These are phyloP conservation scores for Triadica sebifera DNA, from an alignment of 345 rosid genomes.

Conservation along the genomic window DNA sequence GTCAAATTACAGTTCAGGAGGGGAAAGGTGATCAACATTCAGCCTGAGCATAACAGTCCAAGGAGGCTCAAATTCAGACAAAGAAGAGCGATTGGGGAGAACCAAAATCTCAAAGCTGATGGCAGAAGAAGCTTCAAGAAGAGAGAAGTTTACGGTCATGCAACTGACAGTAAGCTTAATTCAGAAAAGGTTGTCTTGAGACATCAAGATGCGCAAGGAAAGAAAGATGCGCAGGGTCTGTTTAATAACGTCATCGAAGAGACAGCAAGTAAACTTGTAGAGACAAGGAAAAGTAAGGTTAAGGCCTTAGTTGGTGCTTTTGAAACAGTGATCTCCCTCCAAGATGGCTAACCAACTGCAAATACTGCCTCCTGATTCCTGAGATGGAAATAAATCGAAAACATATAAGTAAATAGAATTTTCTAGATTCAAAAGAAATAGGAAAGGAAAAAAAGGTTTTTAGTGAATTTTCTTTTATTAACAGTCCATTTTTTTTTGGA, in stretches of 20 bases:
- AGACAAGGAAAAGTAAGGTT: slow-evolving; percentile 85
- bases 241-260: slow-evolving; percentile 91
- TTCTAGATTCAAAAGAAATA: neutral
- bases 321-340: slow-evolving; percentile 89
- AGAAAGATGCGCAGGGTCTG: slow-evolving; percentile 54
- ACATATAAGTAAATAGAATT: neutral
- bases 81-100: slow-evolving; percentile 45
- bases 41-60: slow-evolving; percentile 48
- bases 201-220: slow-evolving; percentile 62
- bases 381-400: neutral
- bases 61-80: slow-evolving; percentile 66
- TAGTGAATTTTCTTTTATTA: slow-evolving; percentile 6
- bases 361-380: slow-evolving; percentile 19
- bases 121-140: slow-evolving; percentile 44
- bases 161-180: slow-evolving; percentile 17
- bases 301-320: slow-evolving; percentile 96
- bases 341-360: slow-evolving; percentile 47
- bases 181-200: slow-evolving; percentile 58
- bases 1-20: slow-evolving; percentile 57
- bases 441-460: neutral
- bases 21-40: slow-evolving; percentile 54
- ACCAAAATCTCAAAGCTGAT: slow-evolving; percentile 34
- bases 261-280: slow-evolving; percentile 82
- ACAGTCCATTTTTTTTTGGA: slow-evolving; percentile 5
- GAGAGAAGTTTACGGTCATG: slow-evolving; percentile 36